phyloP scores from a whole-genome alignment of 2,329 filamentous ascomycete genomes.

The Fusarium clavum region DNA sequence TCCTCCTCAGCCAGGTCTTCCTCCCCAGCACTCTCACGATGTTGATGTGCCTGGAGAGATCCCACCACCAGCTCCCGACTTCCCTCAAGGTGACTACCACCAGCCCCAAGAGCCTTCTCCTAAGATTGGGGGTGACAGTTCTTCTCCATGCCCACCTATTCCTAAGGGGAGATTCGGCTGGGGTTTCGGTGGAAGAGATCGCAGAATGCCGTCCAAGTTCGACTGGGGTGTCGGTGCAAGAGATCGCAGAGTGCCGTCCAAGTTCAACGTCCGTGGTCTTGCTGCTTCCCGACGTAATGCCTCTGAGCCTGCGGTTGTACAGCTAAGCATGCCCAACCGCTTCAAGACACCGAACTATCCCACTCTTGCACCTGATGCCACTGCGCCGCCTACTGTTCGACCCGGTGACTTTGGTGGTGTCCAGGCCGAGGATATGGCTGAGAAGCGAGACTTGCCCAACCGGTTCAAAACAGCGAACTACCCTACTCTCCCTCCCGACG shows the following conservation, averaged over 20 bases:
- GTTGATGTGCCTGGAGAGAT: not conserved
- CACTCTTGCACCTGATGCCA: not conserved
- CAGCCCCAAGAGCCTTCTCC: not conserved
- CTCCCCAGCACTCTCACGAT: too few relatives aligned
- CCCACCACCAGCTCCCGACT: not conserved
- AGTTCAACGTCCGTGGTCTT: not conserved
- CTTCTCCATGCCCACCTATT: not conserved
- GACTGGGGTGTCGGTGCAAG: too few relatives aligned
- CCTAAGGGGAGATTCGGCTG: fast-evolving
- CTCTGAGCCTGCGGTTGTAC: not conserved
- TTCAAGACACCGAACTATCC: not conserved
- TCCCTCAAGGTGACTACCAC: not conserved
- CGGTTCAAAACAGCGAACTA: not conserved
- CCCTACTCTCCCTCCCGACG: not conserved
- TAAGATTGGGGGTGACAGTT: fast-evolving
- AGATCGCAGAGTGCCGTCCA: not conserved
- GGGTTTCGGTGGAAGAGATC: too few relatives aligned
- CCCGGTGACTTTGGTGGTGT: too few relatives aligned
- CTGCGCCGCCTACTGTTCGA: too few relatives aligned
- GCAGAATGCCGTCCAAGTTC: not conserved
- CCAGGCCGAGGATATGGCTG: too few relatives aligned
- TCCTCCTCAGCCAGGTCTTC: not conserved
- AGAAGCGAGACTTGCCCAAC: not conserved
- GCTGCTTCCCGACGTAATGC: not conserved
- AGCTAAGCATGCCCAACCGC: not conserved